Base-by-base conservation (phyloP, 164 flowering plant species). In the Hamamelis virginiana region DNA sequence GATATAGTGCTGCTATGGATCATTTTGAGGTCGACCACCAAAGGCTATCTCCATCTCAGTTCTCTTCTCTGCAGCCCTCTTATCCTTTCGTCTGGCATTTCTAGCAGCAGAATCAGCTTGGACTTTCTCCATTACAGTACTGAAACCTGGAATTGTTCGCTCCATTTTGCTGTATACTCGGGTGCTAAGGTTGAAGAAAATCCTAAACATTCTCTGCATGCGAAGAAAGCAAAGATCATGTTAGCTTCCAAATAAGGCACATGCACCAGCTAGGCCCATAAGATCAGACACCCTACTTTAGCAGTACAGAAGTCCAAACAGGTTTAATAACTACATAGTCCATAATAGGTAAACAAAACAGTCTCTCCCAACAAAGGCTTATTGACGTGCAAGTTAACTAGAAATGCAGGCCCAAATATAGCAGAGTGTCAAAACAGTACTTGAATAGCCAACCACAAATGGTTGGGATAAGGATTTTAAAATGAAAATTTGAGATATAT, bases 121-220 rank as follows among this genome's bases (percentile, higher is more conserved):
- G n/a, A 83, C 81, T 74, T 74, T 81, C 45, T 84, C 81, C 86
- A 87, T 66, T 44, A 83, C 65, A 11, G 43, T 65, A 38, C 47
- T 16, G 60, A 88, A 86, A 28, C 95, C 97, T 13, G 94, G 96
- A 55, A 90, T 66, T 9, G 76, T 69, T 16, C 57, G 23, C 51
- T 69, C 81, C 70, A 87, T 65, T 53, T 78, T 74, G 21, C 59
- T 55, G 76, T 68, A 77, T 14, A 86, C 80, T 64, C 61, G 41
- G 48, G 55, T 41, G 70, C 80, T 81, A 18, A 91, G 80, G 53
- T 69, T 70, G 67, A 27, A 15, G 71, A 74, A 86, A 56, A 62
- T 69, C 62, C 70, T 62, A 62, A 76, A 59, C 59, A 85, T 1
- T 48, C 81, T 73, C 97, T 91, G 91, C 83, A 78, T 21, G 53